Base-by-base conservation (phyloP, 768 basidiomycete genomes). In the Kwoniella bestiolae region DNA sequence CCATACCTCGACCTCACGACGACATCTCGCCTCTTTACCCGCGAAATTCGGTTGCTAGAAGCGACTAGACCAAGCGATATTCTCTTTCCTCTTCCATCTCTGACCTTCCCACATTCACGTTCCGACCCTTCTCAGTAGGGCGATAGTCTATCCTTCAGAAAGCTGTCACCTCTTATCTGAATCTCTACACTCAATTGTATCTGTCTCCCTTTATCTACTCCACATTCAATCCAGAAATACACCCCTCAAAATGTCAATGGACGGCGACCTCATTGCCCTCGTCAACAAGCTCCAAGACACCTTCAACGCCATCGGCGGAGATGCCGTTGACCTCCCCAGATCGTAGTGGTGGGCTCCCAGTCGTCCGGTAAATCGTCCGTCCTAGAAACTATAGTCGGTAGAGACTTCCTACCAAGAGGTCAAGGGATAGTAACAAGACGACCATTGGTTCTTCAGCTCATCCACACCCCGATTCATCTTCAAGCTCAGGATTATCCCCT, bases 401-500 rank as follows among this genome's bases (percentile, higher is more conserved):
- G 90, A 31, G 83, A 83, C 62, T 84, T 84, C 62, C 73, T 84
- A 3, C 83, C 83, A 1, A 71, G 83, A 57, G 91, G 92, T 14
- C 87, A 88, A 76, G 96, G 96, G 53, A 99, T 99, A 66, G 94
- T 99, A 46, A 99, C 96, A 28, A 87, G 96, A 60, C 86, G 96
- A 69, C 96, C 96, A 2, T 89, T 99, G 61, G 88, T 98, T 29
- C 88, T 98, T 7, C 96, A 98, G 80, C 89, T 98, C 77, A 90
- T 98, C 60, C 92, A 99, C 82, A 92, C 92, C 2, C 93, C 41
- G 80, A 86, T 28, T 70, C 82, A 64, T 73, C 84, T 29, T 53
- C 62, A 16, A 29, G 53, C 41, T 60, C 55, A 46, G 57, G 51
- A 21, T n/a, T n/a, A n/a, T n/a, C n/a, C n/a, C n/a, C n/a, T n/a